Evolutionary conservation across 352 stramenopile species (phyloP).

Genomic region (Phytophthora pisi): DNA sequence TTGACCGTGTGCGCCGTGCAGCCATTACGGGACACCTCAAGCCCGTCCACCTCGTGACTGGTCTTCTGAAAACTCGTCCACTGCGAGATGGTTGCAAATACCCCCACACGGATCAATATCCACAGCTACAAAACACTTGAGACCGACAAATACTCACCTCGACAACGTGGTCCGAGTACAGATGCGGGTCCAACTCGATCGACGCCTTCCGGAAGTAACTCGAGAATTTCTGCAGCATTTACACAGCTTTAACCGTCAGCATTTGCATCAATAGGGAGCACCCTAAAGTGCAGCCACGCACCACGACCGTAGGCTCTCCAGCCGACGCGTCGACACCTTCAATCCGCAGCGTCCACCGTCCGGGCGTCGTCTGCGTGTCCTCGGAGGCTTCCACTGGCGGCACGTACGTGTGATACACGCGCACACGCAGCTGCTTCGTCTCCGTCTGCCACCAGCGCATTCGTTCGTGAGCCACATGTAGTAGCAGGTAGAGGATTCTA

Average conservation of each 20-base stretch:
- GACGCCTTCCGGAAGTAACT: constrained; percentile 80
- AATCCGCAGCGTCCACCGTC: constrained; percentile 71
- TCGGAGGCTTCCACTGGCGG: constrained; percentile 47
- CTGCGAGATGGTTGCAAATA: constrained; percentile 23
- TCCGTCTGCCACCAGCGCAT: constrained; percentile 38
- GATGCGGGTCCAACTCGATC: constrained; percentile 70
- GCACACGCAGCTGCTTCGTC: constrained; percentile 59
- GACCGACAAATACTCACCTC: constrained; percentile 38
- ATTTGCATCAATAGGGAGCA: not conserved
- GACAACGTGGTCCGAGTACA: constrained; percentile 74
- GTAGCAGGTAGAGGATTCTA: not conserved
- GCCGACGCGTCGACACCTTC: constrained; percentile 50
- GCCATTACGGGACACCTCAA: constrained; percentile 61
- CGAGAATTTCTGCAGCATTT: constrained; percentile 64
- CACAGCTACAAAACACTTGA: not conserved
- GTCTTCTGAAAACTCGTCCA: constrained; percentile 84
- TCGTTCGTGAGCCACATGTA: not conserved
- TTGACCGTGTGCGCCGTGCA: constrained; percentile 62
- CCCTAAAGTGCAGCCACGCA: constrained; percentile 14
- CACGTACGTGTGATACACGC: constrained; percentile 67
- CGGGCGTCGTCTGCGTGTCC: constrained; percentile 35
- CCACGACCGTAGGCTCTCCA: constrained; percentile 42
- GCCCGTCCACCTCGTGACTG: constrained; percentile 60
- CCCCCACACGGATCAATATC: not conserved
- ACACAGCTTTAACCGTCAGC: not conserved